A percentile compares a stretch with the other conserved stretches of the same genome.
Conservation (phyloP, 345 rosid genomes). For the Brassica juncea region DNA sequence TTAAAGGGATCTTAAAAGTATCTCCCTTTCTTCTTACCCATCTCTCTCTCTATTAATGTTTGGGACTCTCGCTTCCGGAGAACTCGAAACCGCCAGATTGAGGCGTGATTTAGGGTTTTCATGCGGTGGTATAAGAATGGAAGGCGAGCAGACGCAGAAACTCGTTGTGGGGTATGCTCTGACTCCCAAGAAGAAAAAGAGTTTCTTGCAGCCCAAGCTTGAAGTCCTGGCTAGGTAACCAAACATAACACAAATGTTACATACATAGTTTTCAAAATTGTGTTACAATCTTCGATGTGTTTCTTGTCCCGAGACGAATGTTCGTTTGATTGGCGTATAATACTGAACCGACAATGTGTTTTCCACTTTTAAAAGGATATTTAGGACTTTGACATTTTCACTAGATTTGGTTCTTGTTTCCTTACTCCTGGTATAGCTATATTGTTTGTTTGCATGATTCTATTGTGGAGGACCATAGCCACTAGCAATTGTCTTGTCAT, state of each 20-base stretch:
- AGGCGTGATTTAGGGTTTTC: conserved; percentile 42
- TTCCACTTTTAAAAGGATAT: conserved; percentile 14
- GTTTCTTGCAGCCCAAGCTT: conserved; percentile 89
- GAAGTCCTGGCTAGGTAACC: conserved; percentile 65
- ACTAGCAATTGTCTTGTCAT: conserved; percentile 29
- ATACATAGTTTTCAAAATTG: conserved; percentile 7
- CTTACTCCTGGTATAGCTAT: conserved; percentile 14
- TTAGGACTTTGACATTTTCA: conserved; percentile 38
- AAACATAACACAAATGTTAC: background rate
- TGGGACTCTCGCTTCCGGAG: conserved; percentile 27
- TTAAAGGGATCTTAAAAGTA: conserved; percentile 29
- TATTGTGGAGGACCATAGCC: conserved; percentile 29
- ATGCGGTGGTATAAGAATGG: conserved; percentile 49
- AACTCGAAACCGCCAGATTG: conserved; percentile 37
- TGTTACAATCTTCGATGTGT: background rate
- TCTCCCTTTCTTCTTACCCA: conserved; percentile 15
- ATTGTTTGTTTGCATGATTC: conserved; percentile 18
- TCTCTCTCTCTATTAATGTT: conserved; percentile 18
- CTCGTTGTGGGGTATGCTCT: conserved; percentile 87
- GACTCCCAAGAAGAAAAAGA: conserved; percentile 84
- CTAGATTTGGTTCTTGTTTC: conserved; percentile 35
- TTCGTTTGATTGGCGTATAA: conserved; percentile 26
- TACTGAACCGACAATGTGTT: conserved; percentile 28
- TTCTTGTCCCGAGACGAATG: background rate
- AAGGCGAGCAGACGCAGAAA: conserved; percentile 37